Base-by-base conservation (phyloP, 2,329 filamentous ascomycete genomes). In the Penicillium hordei region DNA sequence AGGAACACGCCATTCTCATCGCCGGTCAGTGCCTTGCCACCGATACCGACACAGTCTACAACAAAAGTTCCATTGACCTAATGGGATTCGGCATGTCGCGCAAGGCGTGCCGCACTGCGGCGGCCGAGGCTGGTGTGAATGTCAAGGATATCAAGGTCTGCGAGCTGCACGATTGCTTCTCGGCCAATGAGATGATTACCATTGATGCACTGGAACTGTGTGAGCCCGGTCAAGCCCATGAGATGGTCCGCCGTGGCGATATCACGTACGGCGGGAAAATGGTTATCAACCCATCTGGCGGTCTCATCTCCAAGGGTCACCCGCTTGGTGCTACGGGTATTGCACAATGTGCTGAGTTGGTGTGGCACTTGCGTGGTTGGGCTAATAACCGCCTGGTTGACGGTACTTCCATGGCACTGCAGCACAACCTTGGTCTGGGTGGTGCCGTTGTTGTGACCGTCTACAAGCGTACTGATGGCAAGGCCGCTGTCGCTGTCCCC, bases 101-200 rank as follows among this genome's bases (percentile, higher is more conserved):
- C 70, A 78, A 82, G 56, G 93, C 93, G 0, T 87, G 86, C 8
- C 76, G 81, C 59, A 79, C 81, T 0, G 93, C 93, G n/a, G 80
- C 90, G 61, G 80, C 78, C 33, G 89, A 97, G 77, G 83, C 85
- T 23, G 79, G 89, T 59, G 82, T 86, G 2, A 78, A 78, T 5
- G 79, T 89, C 0, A 76, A 79, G 34, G 89, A 96, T 64, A 83
- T 93, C 62, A 86, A 89, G 69, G 89, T 97, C 17, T 92, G 91
- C 70, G 93, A 97, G 79, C 81, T 97, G 60, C 94, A 97, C 77
- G 94, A 97, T 79, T 97, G 94, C 80, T 97, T 97, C 83, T 92
- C 88, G 19, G 88, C 93, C 27, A 97, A 97, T 74, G 91, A 97
- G 81, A 89, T 97, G 89, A 84, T 94, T 51, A 88, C 87, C 1